Base-by-base conservation (phyloP, 1,284 basidiomycete species). In the Amylostereum areolatum region DNA sequence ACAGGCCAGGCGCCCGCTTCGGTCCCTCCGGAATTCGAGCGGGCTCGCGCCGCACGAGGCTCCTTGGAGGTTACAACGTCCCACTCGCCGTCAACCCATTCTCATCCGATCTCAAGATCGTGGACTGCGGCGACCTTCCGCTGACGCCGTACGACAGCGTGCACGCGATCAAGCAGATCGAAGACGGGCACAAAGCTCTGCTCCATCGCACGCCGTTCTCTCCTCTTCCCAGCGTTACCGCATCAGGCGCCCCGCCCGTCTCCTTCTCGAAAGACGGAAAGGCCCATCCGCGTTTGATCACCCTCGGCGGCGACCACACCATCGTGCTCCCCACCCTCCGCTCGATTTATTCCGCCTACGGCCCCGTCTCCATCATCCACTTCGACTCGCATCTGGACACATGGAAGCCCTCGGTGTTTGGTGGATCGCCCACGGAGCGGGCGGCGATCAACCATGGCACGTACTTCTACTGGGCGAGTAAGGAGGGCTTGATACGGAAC, bases 251-350 rank as follows among this genome's bases (percentile, higher is more conserved):
- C 55, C 67, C 71, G 31, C 74, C 86, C 34, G 62, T 69, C 9
- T 75, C 78, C 35, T 67, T 84, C 51, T 74, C 80, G 46, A 53
- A 67, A 8, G 84, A 88, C 49, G 83, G 80, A 11, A 82, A 78
- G 56, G 67, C 75, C 47, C 85, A 87, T 56, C 84, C 85, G 9
- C 72, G 84, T 39, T 66, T 89, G 49, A 74, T 89, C 55, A 86
- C 85, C 18, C 76, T 90, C 25, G 87, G 88, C 32, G 87, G 87
- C 9, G 87, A 89, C 59, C 86, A 89, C 57, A 87, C 85, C 3
- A 85, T 89, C 52, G 85, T 80, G 28, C 69, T 84, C 11, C 80
- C 80, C n/a, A 61, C 80, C 30, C 64, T 81, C 37, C 78, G 85
- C 36, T 85, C 85, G 11, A 78, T 89, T 45, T 61, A 84, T 61